Evolutionary conservation across 108 stramenopile genomes (phyloP).

Genomic region (Cyclotella baltica): DNA sequence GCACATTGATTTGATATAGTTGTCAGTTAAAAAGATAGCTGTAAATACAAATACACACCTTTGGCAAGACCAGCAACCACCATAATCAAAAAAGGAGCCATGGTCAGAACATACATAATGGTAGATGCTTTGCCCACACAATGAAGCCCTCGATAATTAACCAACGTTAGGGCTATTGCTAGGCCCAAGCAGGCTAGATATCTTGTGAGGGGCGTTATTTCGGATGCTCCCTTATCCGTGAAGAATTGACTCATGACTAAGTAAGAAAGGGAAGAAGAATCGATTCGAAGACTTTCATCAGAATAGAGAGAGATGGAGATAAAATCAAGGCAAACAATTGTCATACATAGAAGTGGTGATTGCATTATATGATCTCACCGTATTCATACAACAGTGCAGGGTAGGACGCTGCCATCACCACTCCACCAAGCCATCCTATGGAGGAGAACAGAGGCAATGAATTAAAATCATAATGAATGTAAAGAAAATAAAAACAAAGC

Average conservation of each 20-base stretch:
- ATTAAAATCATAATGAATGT: conserved; percentile 42
- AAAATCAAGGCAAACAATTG: no score
- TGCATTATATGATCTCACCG: no score
- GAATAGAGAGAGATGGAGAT: not conserved
- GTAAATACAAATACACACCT: conserved; percentile 57
- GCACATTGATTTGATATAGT: no score
- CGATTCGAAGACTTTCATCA: no score
- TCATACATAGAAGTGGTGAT: no score
- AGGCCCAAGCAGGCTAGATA: conserved; percentile 37
- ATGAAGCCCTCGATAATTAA: conserved; percentile 90
- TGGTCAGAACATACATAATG: conserved; percentile 80
- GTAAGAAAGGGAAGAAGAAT: no score
- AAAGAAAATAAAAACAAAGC: not conserved
- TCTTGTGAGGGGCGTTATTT: not conserved
- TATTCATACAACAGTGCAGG: conserved; percentile 4
- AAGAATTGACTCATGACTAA: conserved; percentile 18
- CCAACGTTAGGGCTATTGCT: conserved; percentile 74
- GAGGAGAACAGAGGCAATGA: no score
- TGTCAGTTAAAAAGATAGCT: no score
- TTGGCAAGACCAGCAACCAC: conserved; percentile 71
- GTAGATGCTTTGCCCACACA: conserved; percentile 88
- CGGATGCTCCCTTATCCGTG: conserved; percentile 13
- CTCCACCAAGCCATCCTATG: conserved; percentile 17
- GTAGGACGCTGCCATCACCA: not conserved
- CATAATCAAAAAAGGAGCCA: conserved; percentile 92